Conservation (phyloP, 805 yeast species). For the Barnettozyma vustinii region DNA sequence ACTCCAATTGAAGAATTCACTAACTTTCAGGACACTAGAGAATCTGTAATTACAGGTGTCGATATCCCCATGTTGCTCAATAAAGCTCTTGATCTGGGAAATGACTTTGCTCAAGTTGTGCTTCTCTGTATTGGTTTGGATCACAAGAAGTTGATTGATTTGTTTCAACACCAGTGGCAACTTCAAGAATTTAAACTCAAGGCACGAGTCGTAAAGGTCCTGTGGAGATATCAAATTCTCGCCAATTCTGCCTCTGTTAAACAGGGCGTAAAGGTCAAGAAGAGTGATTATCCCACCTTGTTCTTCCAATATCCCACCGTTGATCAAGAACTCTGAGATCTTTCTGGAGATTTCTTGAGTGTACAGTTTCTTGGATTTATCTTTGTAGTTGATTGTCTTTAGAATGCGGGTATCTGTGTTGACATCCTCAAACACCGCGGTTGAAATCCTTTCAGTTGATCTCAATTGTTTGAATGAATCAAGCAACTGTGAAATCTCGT, state of each 20-base stretch:
- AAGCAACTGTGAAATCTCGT: constrained; percentile 58
- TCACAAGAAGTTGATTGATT: constrained; percentile 32
- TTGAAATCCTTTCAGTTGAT: constrained; percentile 21
- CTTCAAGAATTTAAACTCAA: constrained; percentile 46
- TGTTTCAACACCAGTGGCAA: constrained; percentile 48
- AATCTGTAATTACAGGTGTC: constrained; percentile 22
- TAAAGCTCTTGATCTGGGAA: constrained; percentile 23
- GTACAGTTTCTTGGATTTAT: constrained; percentile 29
- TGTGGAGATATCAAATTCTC: constrained; percentile 63
- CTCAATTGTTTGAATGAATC: constrained; percentile 30
- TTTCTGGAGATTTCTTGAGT: constrained; percentile 73
- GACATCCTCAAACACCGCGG: constrained; percentile 4
- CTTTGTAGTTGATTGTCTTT: constrained; percentile 18
- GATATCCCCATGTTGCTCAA: constrained; percentile 26
- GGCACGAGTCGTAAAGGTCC: constrained; percentile 61
- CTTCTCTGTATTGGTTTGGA: constrained; percentile 34
- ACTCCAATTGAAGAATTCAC: constrained; percentile 53
- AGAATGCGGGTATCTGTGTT: constrained; percentile 11
- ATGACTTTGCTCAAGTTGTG: constrained; percentile 29
- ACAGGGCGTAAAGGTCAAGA: constrained; percentile 57
- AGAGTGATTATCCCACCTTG: constrained; percentile 58
- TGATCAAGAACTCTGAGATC: constrained; percentile 61
- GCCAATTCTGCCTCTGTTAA: constrained; percentile 61
- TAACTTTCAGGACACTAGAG: constrained; percentile 22
- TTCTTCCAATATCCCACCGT: constrained; percentile 38